Conservation (phyloP, 2,329 filamentous ascomycete species). For the Simplicillium sp. region DNA sequence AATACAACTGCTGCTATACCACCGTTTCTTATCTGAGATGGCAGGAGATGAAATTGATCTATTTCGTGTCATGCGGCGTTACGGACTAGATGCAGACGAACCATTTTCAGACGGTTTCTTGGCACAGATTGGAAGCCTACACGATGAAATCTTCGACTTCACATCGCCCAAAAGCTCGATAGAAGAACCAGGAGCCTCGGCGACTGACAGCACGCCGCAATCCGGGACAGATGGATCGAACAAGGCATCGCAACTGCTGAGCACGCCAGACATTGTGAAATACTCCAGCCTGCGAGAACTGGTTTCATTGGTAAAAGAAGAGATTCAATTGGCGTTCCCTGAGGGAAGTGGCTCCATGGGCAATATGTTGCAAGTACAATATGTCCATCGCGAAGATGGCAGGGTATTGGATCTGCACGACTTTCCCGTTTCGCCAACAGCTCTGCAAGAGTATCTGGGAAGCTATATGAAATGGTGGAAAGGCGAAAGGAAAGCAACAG, state of each 20-base stretch:
- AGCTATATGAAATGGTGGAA: slow-evolving; percentile 82
- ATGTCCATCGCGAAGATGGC: slow-evolving; percentile 42
- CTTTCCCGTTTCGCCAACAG: slow-evolving; percentile 56
- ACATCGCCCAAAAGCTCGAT: slow-evolving; percentile 21
- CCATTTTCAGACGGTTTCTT: slow-evolving; percentile 74
- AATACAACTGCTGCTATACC: slow-evolving; percentile 86
- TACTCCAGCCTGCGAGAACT: slow-evolving; percentile 40
- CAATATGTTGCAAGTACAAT: slow-evolving; percentile 42
- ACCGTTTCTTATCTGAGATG: slow-evolving; percentile 70
- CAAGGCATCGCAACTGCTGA: neutral
- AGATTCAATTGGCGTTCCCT: slow-evolving; percentile 44
- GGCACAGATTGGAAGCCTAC: slow-evolving; percentile 59
- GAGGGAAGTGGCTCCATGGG: slow-evolving; percentile 37
- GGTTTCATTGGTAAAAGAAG: slow-evolving; percentile 31
- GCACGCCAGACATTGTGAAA: slow-evolving; percentile 20
- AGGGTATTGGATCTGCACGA: slow-evolving; percentile 44
- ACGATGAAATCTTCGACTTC: slow-evolving; percentile 56
- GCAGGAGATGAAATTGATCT: slow-evolving; percentile 64
- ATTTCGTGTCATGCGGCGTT: slow-evolving; percentile 57
- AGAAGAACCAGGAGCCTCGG: neutral
- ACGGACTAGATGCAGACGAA: slow-evolving; percentile 54
- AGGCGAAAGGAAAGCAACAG: slow-evolving; percentile 60
- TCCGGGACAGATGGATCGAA: too few relatives aligned
- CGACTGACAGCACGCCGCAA: too few relatives aligned
- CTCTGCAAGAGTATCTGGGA: slow-evolving; percentile 56